Evolutionary conservation across 2,329 filamentous ascomycete species (phyloP).

Genomic region (Chlorencoelia australis): DNA sequence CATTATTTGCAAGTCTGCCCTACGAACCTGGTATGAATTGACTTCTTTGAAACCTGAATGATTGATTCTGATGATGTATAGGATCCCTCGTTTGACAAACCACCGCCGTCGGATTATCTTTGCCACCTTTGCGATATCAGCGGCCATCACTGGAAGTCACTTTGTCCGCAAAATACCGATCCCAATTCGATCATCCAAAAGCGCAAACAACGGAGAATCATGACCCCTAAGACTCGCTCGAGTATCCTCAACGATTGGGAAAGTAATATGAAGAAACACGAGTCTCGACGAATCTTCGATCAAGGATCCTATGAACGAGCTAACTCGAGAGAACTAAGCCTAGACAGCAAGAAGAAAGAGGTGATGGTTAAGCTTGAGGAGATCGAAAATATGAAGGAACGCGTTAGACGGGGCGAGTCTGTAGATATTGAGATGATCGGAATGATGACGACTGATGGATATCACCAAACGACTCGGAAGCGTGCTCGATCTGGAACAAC

Average conservation of each 20-base stretch:
- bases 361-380: neutral
- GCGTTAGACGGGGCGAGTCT: too few species aligned
- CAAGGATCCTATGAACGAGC: too few species aligned
- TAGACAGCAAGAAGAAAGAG: too few species aligned
- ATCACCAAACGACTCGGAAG: conserved; percentile 1
- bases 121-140: conserved; percentile 29
- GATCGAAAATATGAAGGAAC: conserved; percentile 1
- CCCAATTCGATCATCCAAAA: conserved; percentile 27
- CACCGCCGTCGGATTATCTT: conserved; percentile 25
- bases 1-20: conserved; percentile 32
- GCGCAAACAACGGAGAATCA: conserved; percentile 15
- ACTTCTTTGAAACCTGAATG: neutral
- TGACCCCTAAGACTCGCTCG: too few species aligned
- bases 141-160: conserved; percentile 28
- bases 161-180: conserved; percentile 31
- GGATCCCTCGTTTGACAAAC: conserved; percentile 29
- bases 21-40: conserved; percentile 27
- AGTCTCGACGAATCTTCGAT: too few species aligned
- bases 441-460: too few species aligned
- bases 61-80: neutral
- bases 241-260: too few species aligned
- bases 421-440: too few species aligned
- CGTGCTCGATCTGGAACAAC: neutral
- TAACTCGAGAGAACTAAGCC: too few species aligned
- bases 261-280: too few species aligned